Percentiles rank a stretch among this genome's conserved stretches.
Evolutionary conservation across 2,329 filamentous ascomycete genomes (phyloP).

Genomic region (Cytospora leucostoma): DNA sequence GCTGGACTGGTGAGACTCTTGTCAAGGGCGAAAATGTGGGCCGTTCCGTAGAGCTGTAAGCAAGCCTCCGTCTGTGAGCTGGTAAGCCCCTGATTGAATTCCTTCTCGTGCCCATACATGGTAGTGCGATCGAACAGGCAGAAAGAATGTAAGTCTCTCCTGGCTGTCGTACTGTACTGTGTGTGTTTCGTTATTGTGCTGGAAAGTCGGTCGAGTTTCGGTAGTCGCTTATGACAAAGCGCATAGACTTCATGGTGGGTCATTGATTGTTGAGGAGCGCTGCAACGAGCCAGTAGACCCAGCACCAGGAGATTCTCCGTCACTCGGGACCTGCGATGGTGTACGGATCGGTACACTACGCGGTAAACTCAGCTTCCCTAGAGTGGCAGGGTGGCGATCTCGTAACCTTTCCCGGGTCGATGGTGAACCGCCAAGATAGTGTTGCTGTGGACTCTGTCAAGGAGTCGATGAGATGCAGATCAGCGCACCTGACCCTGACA

Average conservation of each 20-base stretch:
- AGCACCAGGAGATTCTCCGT: constrained; percentile 19
- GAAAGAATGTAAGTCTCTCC: not conserved
- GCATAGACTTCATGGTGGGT: constrained; percentile 8
- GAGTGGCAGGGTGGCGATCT: constrained; percentile 21
- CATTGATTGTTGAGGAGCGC: constrained; percentile 11
- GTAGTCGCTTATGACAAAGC: constrained; percentile 11
- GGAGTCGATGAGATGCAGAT: constrained; percentile 21
- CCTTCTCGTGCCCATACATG: not conserved
- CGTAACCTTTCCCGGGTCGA: constrained; percentile 11
- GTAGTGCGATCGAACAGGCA: not conserved
- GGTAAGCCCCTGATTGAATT: constrained; percentile 4
- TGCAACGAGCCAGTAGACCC: constrained; percentile 18
- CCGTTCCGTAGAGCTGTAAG: constrained; percentile 12
- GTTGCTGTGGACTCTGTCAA: constrained; percentile 16
- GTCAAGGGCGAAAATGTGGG: constrained; percentile 24
- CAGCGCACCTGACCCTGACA: constrained; percentile 22
- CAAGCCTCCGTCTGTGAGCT: constrained; percentile 20
- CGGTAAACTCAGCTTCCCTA: constrained; percentile 17
- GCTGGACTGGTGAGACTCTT: constrained; percentile 14
- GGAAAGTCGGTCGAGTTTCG: constrained; percentile 7
- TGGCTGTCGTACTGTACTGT: not conserved
- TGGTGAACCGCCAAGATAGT: constrained; percentile 9
- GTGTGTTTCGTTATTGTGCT: not conserved
- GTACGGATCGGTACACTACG: constrained; percentile 13
- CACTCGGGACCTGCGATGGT: constrained; percentile 13